Evolutionary conservation across 2,329 filamentous ascomycete genomes (phyloP), one percentile per base, ranked within the genome.

Genomic region (Colletotrichum sp.): DNA sequence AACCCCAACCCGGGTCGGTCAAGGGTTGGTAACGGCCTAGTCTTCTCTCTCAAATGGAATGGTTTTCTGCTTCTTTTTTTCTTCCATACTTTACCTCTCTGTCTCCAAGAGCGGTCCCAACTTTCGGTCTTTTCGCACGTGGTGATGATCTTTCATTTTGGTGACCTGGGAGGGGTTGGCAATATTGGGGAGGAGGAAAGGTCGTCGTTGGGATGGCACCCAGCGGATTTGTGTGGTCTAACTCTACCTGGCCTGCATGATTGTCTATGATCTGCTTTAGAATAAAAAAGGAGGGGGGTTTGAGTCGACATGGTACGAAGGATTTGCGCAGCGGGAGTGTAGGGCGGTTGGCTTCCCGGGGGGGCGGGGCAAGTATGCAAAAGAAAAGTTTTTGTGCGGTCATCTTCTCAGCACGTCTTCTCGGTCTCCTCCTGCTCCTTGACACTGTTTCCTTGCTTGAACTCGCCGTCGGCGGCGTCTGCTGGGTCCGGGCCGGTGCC

Each of bases 391-490:
- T 21, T 32, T 26, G 36, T 67, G 55, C 34, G 49, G 79, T 26
- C n/a, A 36, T 24, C 18, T 71, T n/a, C 80, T 78, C 78, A 83
- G 70, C 77, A 80, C 78, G 80, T 82, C 81, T 87, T 89, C 82
- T 91, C 89, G 30, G 89, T 88, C 84, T 93, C 91, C 81, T 93
- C 91, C 83, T 92, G 89, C 83, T 92, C 90, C 78, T 80, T 78
- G 26, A 80, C 81, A 67, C 78, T 82, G 68, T 76, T 78, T 64
- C 72, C 72, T 62, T 78, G 78, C 67, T 78, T 78, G 73, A 82
- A 82, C 16, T 78, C 70, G 59, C 77, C 69, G 62, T 75, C 24
- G 60, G 62, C 60, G 21, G 69, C 73, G 5, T 75, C 44, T 6
- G 70, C 64, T 39, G 72, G 71, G 6, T 30, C 28, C 13, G 68